These are phyloP conservation scores for Candolleomyces eurysporus DNA, from an alignment of 768 basidiomycete species.

Conservation along the genomic window DNA sequence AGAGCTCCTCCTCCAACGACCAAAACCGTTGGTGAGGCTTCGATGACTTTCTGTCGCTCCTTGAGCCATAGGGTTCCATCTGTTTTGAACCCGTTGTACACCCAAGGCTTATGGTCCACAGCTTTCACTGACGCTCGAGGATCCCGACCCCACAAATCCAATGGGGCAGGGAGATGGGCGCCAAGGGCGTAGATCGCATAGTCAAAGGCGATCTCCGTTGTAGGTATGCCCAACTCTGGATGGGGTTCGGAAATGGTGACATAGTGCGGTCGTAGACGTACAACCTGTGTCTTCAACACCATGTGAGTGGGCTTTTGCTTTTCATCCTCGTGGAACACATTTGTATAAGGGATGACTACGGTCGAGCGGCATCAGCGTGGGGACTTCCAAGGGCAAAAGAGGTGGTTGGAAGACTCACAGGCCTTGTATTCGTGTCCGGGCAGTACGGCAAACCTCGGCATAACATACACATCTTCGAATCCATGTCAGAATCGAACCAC, in stretches of 20 bases:
- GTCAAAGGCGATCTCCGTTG: constrained; percentile 44
- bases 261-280: constrained; percentile 33
- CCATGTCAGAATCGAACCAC: not conserved
- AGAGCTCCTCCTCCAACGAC: constrained; percentile 74
- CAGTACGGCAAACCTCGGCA: constrained; percentile 56
- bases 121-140: constrained; percentile 9
- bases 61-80: constrained; percentile 52
- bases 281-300: constrained; percentile 46
- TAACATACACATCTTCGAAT: constrained; percentile 49
- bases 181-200: constrained; percentile 63
- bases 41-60: constrained; percentile 47
- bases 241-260: constrained; percentile 47
- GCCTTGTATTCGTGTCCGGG: constrained; percentile 66
- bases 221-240: constrained; percentile 41
- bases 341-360: constrained; percentile 54
- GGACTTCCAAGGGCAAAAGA: not conserved
- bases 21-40: constrained; percentile 48
- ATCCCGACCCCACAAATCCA: constrained; percentile 49
- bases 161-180: constrained; percentile 50
- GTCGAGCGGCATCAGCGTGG: not conserved
- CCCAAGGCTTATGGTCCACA: constrained; percentile 3
- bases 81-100: constrained; percentile 42
- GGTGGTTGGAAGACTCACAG: constrained; percentile 33
- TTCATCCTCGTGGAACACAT: constrained; percentile 36
- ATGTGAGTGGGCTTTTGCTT: constrained; percentile 23